Base-by-base conservation (phyloP, 805 yeast species). In the Yarrowia sp. region DNA sequence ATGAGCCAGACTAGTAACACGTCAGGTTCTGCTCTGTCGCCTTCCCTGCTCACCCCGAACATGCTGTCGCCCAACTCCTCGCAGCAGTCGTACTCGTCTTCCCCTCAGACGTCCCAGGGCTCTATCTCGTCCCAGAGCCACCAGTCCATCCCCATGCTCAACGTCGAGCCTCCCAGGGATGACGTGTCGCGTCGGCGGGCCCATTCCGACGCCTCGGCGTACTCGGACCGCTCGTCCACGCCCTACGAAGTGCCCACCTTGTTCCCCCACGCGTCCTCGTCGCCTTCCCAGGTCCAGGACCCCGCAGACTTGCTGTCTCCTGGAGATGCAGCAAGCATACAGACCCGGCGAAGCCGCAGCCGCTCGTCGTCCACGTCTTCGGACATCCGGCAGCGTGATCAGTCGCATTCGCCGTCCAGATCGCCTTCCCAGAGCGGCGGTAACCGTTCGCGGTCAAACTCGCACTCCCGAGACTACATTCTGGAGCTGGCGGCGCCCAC, bases 401-500 rank as follows among this genome's bases (percentile, higher is more conserved):
- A 41, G 52, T 48, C 56, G 7, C 67, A 38, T 14, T 63, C 67
- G 19, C 67, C 56, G 8, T 63, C 67, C 8, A 36, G 56, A 5
- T 63, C 67, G 9, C 61, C 68, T 11, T 42, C 45, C 16, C 36
- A 43, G 8, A 16, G 38, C 7, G 32, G 50, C 5, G 46, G 59
- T 19, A 50, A 49, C 46, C 42, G 68, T 1, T 41, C 69, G 35
- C 36, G 73, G 56, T 19, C 74, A 66, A 22, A 32, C 35, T 15
- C 69, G 19, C 45, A 66, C 71, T 19, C 69, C 70, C 45, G 89
- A 45, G 89, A 88, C 72, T 85, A 88, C 74, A 84, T 88, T 82
- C 78, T 87, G 22, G 91, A 87, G 73, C 78, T 89, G 68, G 92
- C 92, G 1, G 81, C 87, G 11, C 87, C 90, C 0, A 80, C 82